Percentiles rank a stretch among this genome's conserved stretches.
phyloP scores from a whole-genome alignment of 805 yeast species.

The Candida koratica region DNA sequence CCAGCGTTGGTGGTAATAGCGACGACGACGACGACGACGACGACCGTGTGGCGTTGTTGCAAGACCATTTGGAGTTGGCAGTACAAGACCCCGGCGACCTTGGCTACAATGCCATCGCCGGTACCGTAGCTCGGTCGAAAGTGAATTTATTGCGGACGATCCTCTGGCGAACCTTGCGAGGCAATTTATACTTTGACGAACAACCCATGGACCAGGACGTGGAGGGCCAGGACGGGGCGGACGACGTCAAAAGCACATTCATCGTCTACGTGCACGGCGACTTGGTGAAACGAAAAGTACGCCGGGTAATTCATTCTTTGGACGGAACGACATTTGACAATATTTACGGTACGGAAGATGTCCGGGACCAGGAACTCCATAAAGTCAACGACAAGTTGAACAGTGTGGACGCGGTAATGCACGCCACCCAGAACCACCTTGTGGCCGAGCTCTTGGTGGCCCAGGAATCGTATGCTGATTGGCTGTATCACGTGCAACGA shows the following conservation, averaged over 20 bases:
- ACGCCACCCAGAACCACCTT: conserved; percentile 32
- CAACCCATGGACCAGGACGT: conserved; percentile 22
- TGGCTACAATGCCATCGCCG: conserved; percentile 32
- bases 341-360: conserved; percentile 26
- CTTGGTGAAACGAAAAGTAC: conserved; percentile 29
- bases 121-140: conserved; percentile 33
- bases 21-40: conserved; percentile 21
- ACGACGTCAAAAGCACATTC: conserved; percentile 30
- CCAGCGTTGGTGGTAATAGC: no score
- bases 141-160: conserved; percentile 36
- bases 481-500: conserved; percentile 36
- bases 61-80: conserved; percentile 22
- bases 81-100: conserved; percentile 18
- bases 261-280: conserved; percentile 42
- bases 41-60: conserved; percentile 27
- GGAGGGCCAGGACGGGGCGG: not conserved
- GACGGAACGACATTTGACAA: conserved; percentile 38
- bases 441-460: conserved; percentile 35
- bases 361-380: conserved; percentile 23
- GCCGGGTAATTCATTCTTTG: conserved; percentile 34
- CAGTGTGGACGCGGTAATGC: conserved; percentile 32
- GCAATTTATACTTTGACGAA: conserved; percentile 40
- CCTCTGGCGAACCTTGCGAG: conserved; percentile 42
- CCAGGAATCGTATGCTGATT: conserved; percentile 33
- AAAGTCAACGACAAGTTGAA: conserved; percentile 31